Conservation (phyloP, 169 alveolate genomes). For the Plasmodium fragile region DNA sequence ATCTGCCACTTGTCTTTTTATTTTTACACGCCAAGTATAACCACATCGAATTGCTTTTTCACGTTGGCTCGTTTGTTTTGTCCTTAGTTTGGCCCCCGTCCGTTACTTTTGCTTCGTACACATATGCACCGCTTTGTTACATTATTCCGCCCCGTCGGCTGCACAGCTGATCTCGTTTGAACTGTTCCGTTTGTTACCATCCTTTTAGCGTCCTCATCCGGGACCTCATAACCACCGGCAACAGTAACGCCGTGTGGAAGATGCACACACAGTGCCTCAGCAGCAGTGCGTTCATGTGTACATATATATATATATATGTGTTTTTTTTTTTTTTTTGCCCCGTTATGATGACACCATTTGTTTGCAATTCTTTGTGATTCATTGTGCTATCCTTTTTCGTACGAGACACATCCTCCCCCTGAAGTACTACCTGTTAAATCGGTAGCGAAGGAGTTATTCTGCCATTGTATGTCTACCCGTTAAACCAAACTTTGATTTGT, state of each 20-base stretch:
- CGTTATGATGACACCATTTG: background rate
- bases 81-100: background rate
- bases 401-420: background rate
- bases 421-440: background rate
- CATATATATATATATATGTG: background rate
- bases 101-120: background rate
- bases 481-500: background rate
- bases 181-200: background rate
- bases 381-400: background rate
- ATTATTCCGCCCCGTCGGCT: background rate
- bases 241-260: background rate
- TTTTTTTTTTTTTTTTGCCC: background rate
- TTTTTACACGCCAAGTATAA: background rate
- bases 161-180: background rate
- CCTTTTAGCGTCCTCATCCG: background rate
- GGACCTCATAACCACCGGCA: background rate
- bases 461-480: background rate
- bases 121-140: background rate
- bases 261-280: background rate
- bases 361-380: background rate
- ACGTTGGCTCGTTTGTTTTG: background rate
- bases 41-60: background rate
- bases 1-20: background rate
- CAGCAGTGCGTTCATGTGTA: background rate
- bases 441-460: background rate